These are phyloP conservation scores for Scutellaria baicalensis DNA, from an alignment of 257 asterid species.

Conservation along the genomic window DNA sequence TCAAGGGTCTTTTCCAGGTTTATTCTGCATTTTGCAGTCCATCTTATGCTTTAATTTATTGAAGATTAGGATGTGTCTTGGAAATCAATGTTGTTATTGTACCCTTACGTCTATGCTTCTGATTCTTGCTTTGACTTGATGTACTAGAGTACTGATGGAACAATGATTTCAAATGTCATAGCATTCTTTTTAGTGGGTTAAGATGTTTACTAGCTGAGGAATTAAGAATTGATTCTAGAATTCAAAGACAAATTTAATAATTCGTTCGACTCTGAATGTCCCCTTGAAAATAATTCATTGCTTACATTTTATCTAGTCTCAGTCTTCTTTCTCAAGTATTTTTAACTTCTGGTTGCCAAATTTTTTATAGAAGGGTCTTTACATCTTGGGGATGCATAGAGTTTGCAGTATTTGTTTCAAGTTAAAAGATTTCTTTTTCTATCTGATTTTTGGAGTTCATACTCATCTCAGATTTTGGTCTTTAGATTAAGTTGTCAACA, in stretches of 20 bases:
- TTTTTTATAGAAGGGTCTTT: not conserved
- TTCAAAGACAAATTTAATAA: not conserved
- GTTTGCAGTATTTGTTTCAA: not conserved
- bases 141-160: not conserved
- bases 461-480: not conserved
- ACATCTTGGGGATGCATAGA: not conserved
- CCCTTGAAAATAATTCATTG: not conserved
- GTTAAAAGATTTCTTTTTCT: not conserved
- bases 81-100: not conserved
- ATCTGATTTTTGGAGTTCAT: not conserved
- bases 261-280: not conserved
- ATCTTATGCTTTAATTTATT: not conserved
- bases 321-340: not conserved
- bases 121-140: constrained; percentile 1
- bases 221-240: not conserved
- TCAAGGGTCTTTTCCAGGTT: not conserved
- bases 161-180: not conserved
- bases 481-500: not conserved
- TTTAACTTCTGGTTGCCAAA: not conserved
- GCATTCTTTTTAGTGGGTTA: not conserved
- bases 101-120: not conserved
- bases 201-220: not conserved
- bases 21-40: not conserved
- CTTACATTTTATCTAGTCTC: not conserved
- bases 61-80: not conserved